phyloP scores from a whole-genome alignment of 371 early-diverging fungal species.

The Neoconidiobolus thromboides region DNA sequence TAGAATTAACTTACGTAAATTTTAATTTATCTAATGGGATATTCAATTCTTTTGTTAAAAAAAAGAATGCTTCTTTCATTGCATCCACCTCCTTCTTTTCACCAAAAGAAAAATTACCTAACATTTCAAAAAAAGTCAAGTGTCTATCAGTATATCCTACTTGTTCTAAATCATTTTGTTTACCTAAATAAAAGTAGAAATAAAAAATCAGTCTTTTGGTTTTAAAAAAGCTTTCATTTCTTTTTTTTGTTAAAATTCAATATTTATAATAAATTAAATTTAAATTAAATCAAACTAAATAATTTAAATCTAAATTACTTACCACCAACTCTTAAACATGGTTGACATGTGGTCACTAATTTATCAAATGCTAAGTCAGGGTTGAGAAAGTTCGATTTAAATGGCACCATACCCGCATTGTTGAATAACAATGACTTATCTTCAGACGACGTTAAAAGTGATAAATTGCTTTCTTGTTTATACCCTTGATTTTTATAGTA shows the following conservation, averaged over 20 bases:
- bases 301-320: too few relatives aligned
- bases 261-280: too few relatives aligned
- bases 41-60: constrained; percentile 37
- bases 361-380: constrained; percentile 38
- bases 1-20: constrained; percentile 27
- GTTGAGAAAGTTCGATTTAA: constrained; percentile 47
- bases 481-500: constrained; percentile 13
- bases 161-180: constrained; percentile 68
- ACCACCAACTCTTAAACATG: constrained; percentile 57
- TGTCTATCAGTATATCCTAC: constrained; percentile 60
- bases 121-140: constrained; percentile 72
- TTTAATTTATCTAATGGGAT: constrained; percentile 35
- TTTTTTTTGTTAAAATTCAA: too few relatives aligned
- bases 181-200: constrained; percentile 10
- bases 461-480: constrained; percentile 10
- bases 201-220: too few relatives aligned
- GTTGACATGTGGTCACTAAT: constrained; percentile 42
- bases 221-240: too few relatives aligned
- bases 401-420: constrained; percentile 69
- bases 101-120: constrained; percentile 67
- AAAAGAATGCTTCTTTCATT: constrained; percentile 46
- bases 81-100: constrained; percentile 35
- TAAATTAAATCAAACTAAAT: too few relatives aligned
- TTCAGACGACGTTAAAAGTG: constrained; percentile 41
- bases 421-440: constrained; percentile 55